Base-by-base conservation (phyloP, 768 basidiomycete species). In the Pleurotus citrinopileatus region DNA sequence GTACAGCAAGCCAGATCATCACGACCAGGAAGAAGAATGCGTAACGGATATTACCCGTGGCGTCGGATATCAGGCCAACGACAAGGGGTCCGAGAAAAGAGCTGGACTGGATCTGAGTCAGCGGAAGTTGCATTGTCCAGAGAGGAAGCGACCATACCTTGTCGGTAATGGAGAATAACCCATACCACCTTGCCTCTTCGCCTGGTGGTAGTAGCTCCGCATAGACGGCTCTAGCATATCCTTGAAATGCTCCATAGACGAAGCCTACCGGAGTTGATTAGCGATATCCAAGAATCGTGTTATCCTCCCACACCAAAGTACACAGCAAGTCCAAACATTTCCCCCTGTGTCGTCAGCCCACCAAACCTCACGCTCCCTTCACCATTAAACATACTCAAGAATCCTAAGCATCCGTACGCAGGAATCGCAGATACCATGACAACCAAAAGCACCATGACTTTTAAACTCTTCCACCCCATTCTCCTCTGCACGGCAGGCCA, bases 71-170 rank as follows among this genome's bases (percentile, higher is more conserved):
- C 32, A 94, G 59, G 0, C 93, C 94, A 1, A 98, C 94, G 23
- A 93, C 71, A 4, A 94, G 74, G 2, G 96, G 96, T 0, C 96
- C 96, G 3, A 98, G 70, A 72, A 98, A 98, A 5, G 91, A 93
- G 57, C 87, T 88, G 5, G 93, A 94, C 87, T 97, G 65, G 12
- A 27, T 7, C 8, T 52, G 43, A 26, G 25, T 10, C 28, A 20
- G 38, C 64, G 60, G 34, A 56, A 58, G 32, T 20, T 46, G 15
- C 36, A 19, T 15, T 17, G 12, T 15, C 13, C 38, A 56, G 10
- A 46, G 53, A 29, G 29, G 22, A 38, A 50, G 42, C 22, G 13
- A 40, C 62, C 71, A 3, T 61, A 84, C 89, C 76, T 94, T 92
- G 71, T 93, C 91, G 0, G 94, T 96, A 60, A 98, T 94, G 13